Conservation (phyloP, 164 flowering plant genomes). For the Nelumbo lutea region DNA sequence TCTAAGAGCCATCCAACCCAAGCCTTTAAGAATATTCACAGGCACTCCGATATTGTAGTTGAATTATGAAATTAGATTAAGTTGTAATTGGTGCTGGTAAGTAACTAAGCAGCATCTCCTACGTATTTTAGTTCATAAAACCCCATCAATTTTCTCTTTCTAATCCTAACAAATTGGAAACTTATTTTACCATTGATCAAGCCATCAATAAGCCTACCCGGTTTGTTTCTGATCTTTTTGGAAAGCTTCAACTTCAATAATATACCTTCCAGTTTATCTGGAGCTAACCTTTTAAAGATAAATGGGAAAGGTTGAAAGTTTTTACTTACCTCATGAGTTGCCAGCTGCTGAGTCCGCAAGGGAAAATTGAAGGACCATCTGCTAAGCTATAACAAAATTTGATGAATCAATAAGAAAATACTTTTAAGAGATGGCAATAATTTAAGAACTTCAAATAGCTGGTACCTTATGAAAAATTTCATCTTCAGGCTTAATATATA, state of each 20-base stretch:
- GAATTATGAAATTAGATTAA: too few species aligned
- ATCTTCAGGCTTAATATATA: constrained; percentile 78
- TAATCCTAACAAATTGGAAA: not conserved
- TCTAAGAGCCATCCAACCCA: too few species aligned
- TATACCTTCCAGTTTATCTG: too few species aligned
- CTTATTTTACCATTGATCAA: too few species aligned
- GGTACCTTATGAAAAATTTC: constrained; percentile 81
- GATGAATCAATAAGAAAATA: not conserved
- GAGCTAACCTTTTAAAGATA: not conserved
- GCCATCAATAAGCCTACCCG: not conserved
- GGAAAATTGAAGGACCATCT: constrained; percentile 72
- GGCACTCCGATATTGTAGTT: too few species aligned
- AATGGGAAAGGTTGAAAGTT: not conserved
- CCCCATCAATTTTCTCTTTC: too few species aligned
- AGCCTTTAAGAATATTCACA: too few species aligned
- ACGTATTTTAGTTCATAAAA: not conserved
- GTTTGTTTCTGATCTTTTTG: not conserved
- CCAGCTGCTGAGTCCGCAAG: constrained; percentile 34
- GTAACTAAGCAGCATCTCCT: not conserved
- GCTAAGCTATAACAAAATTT: constrained; percentile 54
- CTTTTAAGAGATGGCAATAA: not conserved
- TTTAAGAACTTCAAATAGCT: not conserved
- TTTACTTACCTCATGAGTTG: constrained; percentile 51
- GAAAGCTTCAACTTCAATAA: not conserved
- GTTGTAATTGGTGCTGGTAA: too few species aligned